A percentile compares a stretch with the other conserved stretches of the same genome.
phyloP scores from a whole-genome alignment of 2,329 filamentous ascomycete species.

The Paecilomyces formosus region DNA sequence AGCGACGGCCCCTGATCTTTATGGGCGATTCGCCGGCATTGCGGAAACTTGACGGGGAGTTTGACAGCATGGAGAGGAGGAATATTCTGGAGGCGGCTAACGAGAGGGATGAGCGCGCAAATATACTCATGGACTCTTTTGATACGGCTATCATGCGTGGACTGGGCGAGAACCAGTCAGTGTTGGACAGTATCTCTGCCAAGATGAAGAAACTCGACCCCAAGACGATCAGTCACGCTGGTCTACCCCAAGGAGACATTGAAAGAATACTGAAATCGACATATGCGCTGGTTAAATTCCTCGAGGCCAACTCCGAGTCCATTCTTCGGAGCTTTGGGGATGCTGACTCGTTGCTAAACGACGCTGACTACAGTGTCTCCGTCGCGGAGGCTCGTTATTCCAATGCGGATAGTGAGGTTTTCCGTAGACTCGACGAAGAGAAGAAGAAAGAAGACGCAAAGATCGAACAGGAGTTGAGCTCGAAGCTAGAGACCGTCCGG shows the following conservation, averaged over 20 bases:
- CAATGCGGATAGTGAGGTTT: slow-evolving; percentile 34
- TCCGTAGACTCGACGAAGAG: slow-evolving; percentile 36
- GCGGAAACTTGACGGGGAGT: slow-evolving; percentile 42
- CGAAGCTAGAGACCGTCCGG: slow-evolving; percentile 35
- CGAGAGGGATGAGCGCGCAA: slow-evolving; percentile 43
- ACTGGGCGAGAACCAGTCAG: slow-evolving; percentile 45
- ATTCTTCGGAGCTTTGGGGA: slow-evolving; percentile 41
- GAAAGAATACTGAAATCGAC: slow-evolving; percentile 32
- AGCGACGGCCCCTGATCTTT: slow-evolving; percentile 45
- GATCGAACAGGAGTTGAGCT: slow-evolving; percentile 34
- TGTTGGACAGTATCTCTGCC: slow-evolving; percentile 41
- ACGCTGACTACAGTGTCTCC: slow-evolving; percentile 47
- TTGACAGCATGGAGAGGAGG: slow-evolving; percentile 45
- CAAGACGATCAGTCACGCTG: slow-evolving; percentile 21
- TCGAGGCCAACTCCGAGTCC: slow-evolving; percentile 38
- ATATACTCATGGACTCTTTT: slow-evolving; percentile 43
- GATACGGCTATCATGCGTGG: slow-evolving; percentile 45
- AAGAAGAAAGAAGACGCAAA: slow-evolving; percentile 44
- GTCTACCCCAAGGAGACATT: slow-evolving; percentile 27
- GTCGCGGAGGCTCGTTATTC: slow-evolving; percentile 45
- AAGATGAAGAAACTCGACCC: slow-evolving; percentile 34
- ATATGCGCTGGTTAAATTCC: slow-evolving; percentile 29
- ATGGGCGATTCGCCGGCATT: slow-evolving; percentile 45
- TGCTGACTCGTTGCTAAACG: slow-evolving; percentile 44
- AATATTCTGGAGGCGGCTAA: slow-evolving; percentile 43